Conservation (phyloP, 805 yeast genomes). For the Kazachstania taianensis region DNA sequence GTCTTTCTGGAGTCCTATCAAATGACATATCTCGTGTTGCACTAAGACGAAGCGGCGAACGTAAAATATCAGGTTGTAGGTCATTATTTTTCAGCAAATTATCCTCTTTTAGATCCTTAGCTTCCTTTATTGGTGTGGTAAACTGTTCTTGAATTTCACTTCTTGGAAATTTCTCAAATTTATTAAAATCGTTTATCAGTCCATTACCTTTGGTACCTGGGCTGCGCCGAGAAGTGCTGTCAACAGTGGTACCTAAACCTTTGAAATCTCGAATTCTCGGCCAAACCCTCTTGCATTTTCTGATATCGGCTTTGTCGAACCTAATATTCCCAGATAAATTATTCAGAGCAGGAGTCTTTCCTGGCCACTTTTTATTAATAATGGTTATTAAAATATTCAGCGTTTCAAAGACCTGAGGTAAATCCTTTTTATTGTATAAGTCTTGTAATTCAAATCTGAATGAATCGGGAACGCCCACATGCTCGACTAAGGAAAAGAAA, state of each 20-base stretch:
- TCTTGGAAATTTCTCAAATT: slow-evolving; percentile 1
- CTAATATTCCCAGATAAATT: slow-evolving; percentile 51
- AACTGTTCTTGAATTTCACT: neutral
- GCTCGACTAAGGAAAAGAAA: slow-evolving; percentile 62
- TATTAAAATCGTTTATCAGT: slow-evolving; percentile 18
- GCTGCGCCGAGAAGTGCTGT: slow-evolving; percentile 6
- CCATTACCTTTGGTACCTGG: slow-evolving; percentile 7
- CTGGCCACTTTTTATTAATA: slow-evolving; percentile 43
- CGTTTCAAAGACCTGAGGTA: slow-evolving; percentile 91
- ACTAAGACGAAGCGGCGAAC: too few relatives aligned
- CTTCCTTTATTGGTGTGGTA: slow-evolving; percentile 1
- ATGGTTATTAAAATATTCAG: slow-evolving; percentile 79
- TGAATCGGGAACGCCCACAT: slow-evolving; percentile 70
- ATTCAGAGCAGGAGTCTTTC: slow-evolving; percentile 49
- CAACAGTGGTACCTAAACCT: slow-evolving; percentile 32
- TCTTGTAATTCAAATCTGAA: slow-evolving; percentile 90
- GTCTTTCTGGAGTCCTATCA: too few relatives aligned
- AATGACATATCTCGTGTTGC: too few relatives aligned
- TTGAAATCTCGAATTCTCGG: slow-evolving; percentile 73
- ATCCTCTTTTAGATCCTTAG: neutral
- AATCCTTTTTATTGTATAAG: slow-evolving; percentile 79
- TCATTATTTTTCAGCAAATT: too few relatives aligned
- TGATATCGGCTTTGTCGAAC: slow-evolving; percentile 57
- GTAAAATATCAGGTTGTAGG: too few relatives aligned
- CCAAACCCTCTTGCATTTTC: slow-evolving; percentile 50